Evolutionary conservation across 768 basidiomycete genomes (phyloP), one percentile per base, ranked within the genome.

Genomic region (Phanerochaete sordida): DNA sequence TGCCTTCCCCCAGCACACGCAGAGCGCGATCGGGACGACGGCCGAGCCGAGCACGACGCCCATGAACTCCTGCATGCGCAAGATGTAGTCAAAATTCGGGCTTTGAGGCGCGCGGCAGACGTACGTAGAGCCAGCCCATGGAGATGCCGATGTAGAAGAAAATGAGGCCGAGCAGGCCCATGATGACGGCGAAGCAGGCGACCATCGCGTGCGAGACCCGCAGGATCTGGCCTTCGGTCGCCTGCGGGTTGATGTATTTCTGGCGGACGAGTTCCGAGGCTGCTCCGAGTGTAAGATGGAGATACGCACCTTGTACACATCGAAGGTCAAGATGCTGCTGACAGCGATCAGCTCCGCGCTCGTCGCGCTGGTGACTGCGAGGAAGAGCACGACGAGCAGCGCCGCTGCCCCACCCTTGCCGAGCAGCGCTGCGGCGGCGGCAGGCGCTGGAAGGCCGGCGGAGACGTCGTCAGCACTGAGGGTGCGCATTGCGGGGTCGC

Each of bases 301-400:
- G 21, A 58, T 27, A 23, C 70, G 31, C 55, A 84, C 86, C 80
- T 89, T 89, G 74, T 93, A 92, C 6, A 94, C 77, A 71, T 95
- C 94, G 66, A 91, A 94, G 0, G 93, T 93, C 66, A 94, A 69
- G 51, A 95, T 68, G 0, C 85, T 84, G 0, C 92, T 93, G 1
- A 95, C 91, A 0, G 94, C 95, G 65, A 98, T 95, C 58, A 95
- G 79, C 73, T 98, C 95, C 13, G 95, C 95, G 47, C 86, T 87
- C 46, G 88, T 90, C 2, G 93, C 91, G 49, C 86, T 85, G 1
- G 91, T 91, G 63, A 95, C 91, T 12, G 92, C 91, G 70, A 95
- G 76, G 79, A 95, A 95, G 31, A 95, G 82, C 1, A 96, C 78
- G 35, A 94, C 72, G 19, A 95, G 82, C 62, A 96, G 74, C 0